Percentiles rank a stretch among this genome's conserved stretches.
Evolutionary conservation across 2,329 filamentous ascomycete genomes (phyloP).

Genomic region (Dothidotthia symphoricarpi): DNA sequence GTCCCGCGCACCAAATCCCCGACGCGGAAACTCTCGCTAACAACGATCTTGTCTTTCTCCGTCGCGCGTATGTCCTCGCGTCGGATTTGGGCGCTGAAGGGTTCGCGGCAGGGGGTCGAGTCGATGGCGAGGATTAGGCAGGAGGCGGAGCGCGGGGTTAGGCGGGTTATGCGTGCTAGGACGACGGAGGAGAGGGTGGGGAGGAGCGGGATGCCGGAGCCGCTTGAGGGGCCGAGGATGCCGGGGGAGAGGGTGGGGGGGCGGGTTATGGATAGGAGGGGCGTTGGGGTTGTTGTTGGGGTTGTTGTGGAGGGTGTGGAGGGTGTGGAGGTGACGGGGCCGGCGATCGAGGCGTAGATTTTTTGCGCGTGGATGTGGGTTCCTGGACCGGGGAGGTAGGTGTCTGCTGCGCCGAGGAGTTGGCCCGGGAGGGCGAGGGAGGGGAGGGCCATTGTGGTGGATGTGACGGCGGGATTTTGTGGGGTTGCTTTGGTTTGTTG

Average conservation of each 20-base stretch:
- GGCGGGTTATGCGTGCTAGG: slow-evolving; percentile 79
- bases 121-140: slow-evolving; percentile 81
- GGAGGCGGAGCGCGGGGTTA: slow-evolving; percentile 80
- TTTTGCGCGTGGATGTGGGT: slow-evolving; percentile 76
- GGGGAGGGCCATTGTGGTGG: slow-evolving; percentile 34
- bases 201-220: slow-evolving; percentile 65
- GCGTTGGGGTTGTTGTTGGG: slow-evolving; percentile 51
- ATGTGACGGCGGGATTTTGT: neutral
- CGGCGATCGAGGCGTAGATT: slow-evolving; percentile 80
- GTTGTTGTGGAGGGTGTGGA: slow-evolving; percentile 54
- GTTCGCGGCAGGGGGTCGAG: slow-evolving; percentile 65
- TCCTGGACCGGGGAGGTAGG: slow-evolving; percentile 73
- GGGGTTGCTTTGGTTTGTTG: neutral
- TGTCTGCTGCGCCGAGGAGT: slow-evolving; percentile 65
- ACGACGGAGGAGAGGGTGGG: slow-evolving; percentile 79
- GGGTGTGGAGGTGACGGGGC: slow-evolving; percentile 55
- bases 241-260: slow-evolving; percentile 13
- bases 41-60: slow-evolving; percentile 91
- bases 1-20: slow-evolving; percentile 87
- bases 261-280: slow-evolving; percentile 54
- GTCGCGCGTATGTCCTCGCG: slow-evolving; percentile 91
- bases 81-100: slow-evolving; percentile 82
- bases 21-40: slow-evolving; percentile 86
- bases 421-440: slow-evolving; percentile 75
- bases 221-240: slow-evolving; percentile 22